A percentile compares a stretch with the other conserved stretches of the same genome.
Evolutionary conservation across 805 yeast genomes (phyloP).

Genomic region (Saturnispora ahearnii): DNA sequence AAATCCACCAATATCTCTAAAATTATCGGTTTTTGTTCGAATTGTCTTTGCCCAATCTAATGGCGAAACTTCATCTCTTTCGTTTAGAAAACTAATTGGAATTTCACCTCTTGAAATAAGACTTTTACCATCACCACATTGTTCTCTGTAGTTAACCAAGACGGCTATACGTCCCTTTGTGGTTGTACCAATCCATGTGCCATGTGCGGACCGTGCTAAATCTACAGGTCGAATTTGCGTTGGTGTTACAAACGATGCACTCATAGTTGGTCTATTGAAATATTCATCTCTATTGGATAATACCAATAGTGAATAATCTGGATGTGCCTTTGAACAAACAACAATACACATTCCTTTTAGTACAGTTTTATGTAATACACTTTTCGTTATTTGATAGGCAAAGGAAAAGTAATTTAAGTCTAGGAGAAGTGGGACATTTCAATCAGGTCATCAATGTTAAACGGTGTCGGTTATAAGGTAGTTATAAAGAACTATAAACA

Average conservation of each 20-base stretch:
- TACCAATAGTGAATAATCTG: constrained; percentile 65
- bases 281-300: constrained; percentile 86
- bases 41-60: constrained; percentile 38
- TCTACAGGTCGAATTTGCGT: constrained; percentile 62
- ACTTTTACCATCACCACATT: constrained; percentile 14
- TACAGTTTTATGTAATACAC: background rate
- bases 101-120: constrained; percentile 37
- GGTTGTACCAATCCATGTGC: constrained; percentile 83
- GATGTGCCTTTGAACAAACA: constrained; percentile 56
- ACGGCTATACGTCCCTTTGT: constrained; percentile 55
- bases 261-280: constrained; percentile 60
- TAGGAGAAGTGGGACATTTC: background rate
- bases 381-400: too few relatives aligned
- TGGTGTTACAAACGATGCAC: constrained; percentile 32
- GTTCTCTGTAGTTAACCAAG: constrained; percentile 65
- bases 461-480: background rate
- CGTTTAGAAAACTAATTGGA: constrained; percentile 32
- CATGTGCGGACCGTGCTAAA: constrained; percentile 61
- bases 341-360: constrained; percentile 64
- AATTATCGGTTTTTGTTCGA: constrained; percentile 20
- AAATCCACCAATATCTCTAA: constrained; percentile 50
- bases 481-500: background rate
- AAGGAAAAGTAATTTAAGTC: too few relatives aligned
- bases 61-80: constrained; percentile 21
- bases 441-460: background rate